Conservation (phyloP, 345 rosid species). For the Physaria fendleri region DNA sequence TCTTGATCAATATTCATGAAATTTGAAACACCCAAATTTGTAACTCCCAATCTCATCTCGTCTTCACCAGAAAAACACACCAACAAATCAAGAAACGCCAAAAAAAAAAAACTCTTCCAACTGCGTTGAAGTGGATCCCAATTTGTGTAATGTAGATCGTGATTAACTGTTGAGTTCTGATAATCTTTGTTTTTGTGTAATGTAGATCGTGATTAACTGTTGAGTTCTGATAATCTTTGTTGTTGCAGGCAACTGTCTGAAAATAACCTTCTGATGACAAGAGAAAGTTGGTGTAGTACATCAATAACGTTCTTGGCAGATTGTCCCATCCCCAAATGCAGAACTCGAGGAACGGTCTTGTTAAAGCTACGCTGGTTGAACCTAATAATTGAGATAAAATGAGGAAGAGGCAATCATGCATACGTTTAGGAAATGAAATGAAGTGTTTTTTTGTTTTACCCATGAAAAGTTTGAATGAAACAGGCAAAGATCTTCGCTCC, state of each 20-base stretch:
- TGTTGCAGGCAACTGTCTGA: conserved; percentile 87
- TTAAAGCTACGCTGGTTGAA: conserved; percentile 65
- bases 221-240: conserved; percentile 86
- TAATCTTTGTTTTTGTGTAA: conserved; percentile 79
- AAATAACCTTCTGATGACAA: conserved; percentile 83
- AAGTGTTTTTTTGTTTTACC: conserved; percentile 44
- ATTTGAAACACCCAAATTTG: no score
- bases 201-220: conserved; percentile 78
- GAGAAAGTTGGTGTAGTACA: conserved; percentile 86
- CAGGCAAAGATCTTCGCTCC: conserved; percentile 81
- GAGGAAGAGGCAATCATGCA: not conserved
- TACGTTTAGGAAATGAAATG: not conserved
- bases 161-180: conserved; percentile 84
- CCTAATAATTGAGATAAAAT: conserved; percentile 39
- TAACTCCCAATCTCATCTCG: no score
- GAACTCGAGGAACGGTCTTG: conserved; percentile 80
- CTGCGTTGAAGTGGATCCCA: conserved; percentile 89
- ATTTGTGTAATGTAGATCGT: conserved; percentile 63
- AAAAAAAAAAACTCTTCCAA: no score
- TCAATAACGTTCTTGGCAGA: conserved; percentile 82
- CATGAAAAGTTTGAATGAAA: conserved; percentile 77
- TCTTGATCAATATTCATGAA: no score
- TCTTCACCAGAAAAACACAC: no score
- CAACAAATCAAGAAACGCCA: no score
- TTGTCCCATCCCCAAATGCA: conserved; percentile 97